Conservation (phyloP, 163 green algal species). For the Prototheca wickerhamii region DNA sequence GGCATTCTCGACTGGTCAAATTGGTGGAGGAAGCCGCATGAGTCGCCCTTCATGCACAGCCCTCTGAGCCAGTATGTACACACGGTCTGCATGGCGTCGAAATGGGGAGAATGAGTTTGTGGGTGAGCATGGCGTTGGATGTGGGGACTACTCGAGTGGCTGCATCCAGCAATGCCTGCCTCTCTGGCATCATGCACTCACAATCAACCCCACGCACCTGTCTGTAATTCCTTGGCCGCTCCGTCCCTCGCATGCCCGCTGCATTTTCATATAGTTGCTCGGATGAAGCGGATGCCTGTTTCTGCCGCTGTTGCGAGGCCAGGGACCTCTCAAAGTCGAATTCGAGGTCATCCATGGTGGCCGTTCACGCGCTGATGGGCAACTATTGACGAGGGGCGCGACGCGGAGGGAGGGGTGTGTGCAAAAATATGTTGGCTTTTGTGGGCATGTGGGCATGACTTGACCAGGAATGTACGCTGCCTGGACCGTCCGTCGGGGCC, state of each 20-base stretch:
- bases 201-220: conserved; percentile 32
- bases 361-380: not conserved
- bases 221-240: conserved; percentile 54
- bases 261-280: not conserved
- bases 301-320: conserved; percentile 12
- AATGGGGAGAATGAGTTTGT: not conserved
- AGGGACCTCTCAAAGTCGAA: conserved; percentile 78
- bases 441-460: no score
- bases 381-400: no score
- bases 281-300: not conserved
- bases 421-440: no score
- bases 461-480: no score
- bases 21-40: conserved; percentile 94
- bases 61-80: conserved; percentile 95
- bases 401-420: no score
- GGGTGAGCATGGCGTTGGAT: not conserved
- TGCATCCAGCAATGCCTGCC: not conserved
- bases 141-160: not conserved
- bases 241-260: not conserved
- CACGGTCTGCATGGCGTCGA: conserved; percentile 88
- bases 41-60: conserved; percentile 95
- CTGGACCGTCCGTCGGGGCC: no score
- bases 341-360: conserved; percentile 36
- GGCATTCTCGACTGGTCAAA: conserved; percentile 78
- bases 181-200: not conserved